Evolutionary conservation across 164 flowering plant species (phyloP), one percentile per base, ranked within the genome.

Genomic region (Taxillus chinensis): DNA sequence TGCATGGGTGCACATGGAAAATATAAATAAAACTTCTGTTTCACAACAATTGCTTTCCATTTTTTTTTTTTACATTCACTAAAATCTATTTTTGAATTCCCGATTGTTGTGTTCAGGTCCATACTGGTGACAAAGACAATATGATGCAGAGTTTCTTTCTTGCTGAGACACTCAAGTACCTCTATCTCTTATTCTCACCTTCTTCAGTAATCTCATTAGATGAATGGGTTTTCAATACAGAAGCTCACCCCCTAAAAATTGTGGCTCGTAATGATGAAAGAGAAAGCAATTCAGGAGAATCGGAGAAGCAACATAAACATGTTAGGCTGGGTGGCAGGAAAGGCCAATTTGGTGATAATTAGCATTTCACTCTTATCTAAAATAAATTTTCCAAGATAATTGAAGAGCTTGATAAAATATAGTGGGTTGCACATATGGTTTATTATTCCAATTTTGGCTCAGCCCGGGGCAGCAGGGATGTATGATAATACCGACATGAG

Each of bases 81-180:
- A 27, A 27, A 27, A 27, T 27, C 27, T 27, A 27, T 27, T 27
- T 27, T 27, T 27, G 27, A 27, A 27, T 27, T 27, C 27, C 27
- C 27, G 2, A 27, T 27, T 27, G 27, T 27, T 27, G 27, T 27
- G 27, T 42, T 6, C 81, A 88, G 97, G 96, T 88, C 1, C 84
- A 84, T 57, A 70, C 81, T 8, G 98, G 98, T 7, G 87, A 68
- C 39, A 86, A 92, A 69, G 98, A 92, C 86, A 80, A 89, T 65
- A 89, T 78, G 92, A 92, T 89, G 96, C 98, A 92, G 61, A 92
- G 90, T 80, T 92, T 92, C 75, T 92, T 92, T 67, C 88, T 92
- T n/a, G 96, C 98, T 0, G 98, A 92, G 77, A 89, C 98, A 3
- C 85, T 92, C 45, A 89, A 92, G 70, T 89, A 92, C 71, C 78